Percentiles rank a stretch among this genome's conserved stretches.
Evolutionary conservation across 73 alveolate species (phyloP).

Genomic region (Paramecium caudatum): DNA sequence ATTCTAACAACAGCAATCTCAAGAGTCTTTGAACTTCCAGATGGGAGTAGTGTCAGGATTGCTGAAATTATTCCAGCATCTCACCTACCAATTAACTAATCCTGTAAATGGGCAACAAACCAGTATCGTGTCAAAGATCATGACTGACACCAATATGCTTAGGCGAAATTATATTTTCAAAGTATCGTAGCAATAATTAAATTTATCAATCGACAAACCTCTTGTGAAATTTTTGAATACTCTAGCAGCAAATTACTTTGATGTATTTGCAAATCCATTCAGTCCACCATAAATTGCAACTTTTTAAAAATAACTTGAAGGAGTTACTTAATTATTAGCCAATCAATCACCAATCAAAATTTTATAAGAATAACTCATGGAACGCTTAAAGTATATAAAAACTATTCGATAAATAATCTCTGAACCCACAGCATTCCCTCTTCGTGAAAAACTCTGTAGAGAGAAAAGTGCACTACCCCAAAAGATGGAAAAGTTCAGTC

Average conservation of each 20-base stretch:
- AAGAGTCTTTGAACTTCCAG: slow-evolving; percentile 39
- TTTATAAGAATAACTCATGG: neutral
- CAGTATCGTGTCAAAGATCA: neutral
- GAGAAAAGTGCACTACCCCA: neutral
- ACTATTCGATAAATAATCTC: slow-evolving; percentile 25
- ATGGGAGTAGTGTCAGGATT: slow-evolving; percentile 10
- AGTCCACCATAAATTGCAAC: neutral
- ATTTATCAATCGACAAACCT: slow-evolving; percentile 17
- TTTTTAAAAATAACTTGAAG: neutral
- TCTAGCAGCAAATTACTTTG: slow-evolving; percentile 34
- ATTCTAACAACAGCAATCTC: neutral
- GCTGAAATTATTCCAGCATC: slow-evolving; percentile 27
- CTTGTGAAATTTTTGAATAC: slow-evolving; percentile 50
- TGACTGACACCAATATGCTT: neutral
- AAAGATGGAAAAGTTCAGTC: neutral
- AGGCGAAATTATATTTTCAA: slow-evolving; percentile 30
- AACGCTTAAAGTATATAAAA: neutral
- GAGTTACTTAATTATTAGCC: neutral
- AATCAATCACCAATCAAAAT: neutral
- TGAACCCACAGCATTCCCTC: slow-evolving; percentile 24
- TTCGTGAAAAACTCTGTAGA: slow-evolving; percentile 55
- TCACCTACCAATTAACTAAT: neutral
- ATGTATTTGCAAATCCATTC: neutral
- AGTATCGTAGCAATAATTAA: neutral
- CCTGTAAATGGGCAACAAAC: neutral